Evolutionary conservation across 148 eudicot species (phyloP), one percentile per base, ranked within the genome.

Genomic region (Silene uniflora): DNA sequence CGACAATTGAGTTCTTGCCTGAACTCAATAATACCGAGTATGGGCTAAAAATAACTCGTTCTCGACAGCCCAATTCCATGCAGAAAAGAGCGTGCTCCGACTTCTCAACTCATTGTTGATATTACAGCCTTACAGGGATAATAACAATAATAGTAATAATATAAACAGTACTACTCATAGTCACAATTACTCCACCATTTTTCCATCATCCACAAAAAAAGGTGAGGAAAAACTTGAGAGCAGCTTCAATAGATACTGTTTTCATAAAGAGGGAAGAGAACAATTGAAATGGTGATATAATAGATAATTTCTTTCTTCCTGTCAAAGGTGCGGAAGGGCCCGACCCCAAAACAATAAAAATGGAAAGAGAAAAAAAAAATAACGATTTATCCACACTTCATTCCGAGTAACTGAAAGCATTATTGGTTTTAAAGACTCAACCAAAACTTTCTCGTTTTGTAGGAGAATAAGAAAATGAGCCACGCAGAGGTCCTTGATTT

Each of bases 361-460:
- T 5, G 14, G 14, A 27, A 67, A 35, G 11, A n/a, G 24, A 62
- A 23, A 23, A 18, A 67, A 12, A 63, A 25, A 63, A 63, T 6
- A 0, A 14, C 14, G 56, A 19, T 32, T 56, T 61, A 72, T 71
- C 76, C 69, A 76, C 55, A 65, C 67, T 58, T 24, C 14, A 29
- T 21, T 47, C 52, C 24, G 62, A 60, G 39, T 23, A 54, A 74
- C 73, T 61, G 80, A 61, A 61, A 76, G 72, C 67, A 76, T 62
- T 72, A 67, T 76, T 1, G 71, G 64, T 21, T 24, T 19, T 44
- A 24, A 27, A 22, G 24, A 46, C 66, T 35, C 71, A 61, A 73
- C 62, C 69, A 76, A 76, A 72, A 72, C 72, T 60, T 72, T 49
- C 80, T 64, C 67, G 69, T 17, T 67, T 22, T 35, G 69, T 24